Percentiles rank a stretch among this genome's conserved stretches.
Evolutionary conservation across 495 filamentous ascomycete species (phyloP).

Genomic region (Penicillium pulvis): DNA sequence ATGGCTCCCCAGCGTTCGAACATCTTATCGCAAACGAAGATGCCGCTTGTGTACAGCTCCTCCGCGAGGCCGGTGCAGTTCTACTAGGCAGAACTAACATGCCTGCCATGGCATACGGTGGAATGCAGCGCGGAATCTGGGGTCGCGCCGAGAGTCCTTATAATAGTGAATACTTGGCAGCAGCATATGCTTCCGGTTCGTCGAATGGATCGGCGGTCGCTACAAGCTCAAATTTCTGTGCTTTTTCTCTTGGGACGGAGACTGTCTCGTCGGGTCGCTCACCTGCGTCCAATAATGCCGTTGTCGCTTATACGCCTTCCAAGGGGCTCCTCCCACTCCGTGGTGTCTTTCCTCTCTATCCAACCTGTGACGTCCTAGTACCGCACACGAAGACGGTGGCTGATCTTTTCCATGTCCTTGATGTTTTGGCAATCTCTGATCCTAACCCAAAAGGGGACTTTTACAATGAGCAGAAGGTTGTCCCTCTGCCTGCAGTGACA

Average conservation of each 20-base stretch:
- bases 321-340: slow-evolving; percentile 38
- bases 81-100: slow-evolving; percentile 57
- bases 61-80: slow-evolving; percentile 65
- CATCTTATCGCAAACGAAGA: slow-evolving; percentile 65
- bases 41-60: slow-evolving; percentile 58
- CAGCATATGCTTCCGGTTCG: slow-evolving; percentile 40
- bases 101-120: slow-evolving; percentile 47
- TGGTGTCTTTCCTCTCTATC: slow-evolving; percentile 39
- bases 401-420: slow-evolving; percentile 35
- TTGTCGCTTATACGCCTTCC: slow-evolving; percentile 42
- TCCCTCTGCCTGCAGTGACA: slow-evolving; percentile 29
- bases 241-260: slow-evolving; percentile 40
- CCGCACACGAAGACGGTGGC: slow-evolving; percentile 38
- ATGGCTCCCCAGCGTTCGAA: slow-evolving; percentile 56
- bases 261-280: slow-evolving; percentile 44
- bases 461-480: slow-evolving; percentile 35
- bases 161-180: slow-evolving; percentile 33
- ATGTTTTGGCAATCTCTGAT: slow-evolving; percentile 34
- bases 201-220: slow-evolving; percentile 45
- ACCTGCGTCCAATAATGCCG: slow-evolving; percentile 40
- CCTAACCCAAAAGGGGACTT: slow-evolving; percentile 32
- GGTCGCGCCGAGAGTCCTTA: slow-evolving; percentile 42
- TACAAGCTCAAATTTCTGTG: slow-evolving; percentile 37
- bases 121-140: slow-evolving; percentile 42
- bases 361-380: slow-evolving; percentile 40